Evolutionary conservation across 768 basidiomycete species (phyloP).

Genomic region (button mushroom (Agaricus bisporus)): DNA sequence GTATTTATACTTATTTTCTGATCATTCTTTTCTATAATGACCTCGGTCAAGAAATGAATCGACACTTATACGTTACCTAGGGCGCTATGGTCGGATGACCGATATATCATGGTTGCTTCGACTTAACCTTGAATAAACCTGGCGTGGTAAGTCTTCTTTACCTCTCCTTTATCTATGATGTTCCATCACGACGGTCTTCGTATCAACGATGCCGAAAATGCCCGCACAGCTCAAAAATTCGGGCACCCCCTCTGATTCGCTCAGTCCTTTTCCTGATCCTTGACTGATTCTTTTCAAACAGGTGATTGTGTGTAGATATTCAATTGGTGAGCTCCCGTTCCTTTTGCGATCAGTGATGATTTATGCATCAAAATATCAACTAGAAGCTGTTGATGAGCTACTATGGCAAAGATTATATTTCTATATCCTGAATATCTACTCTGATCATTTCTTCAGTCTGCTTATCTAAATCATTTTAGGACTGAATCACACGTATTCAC

Average conservation of each 20-base stretch:
- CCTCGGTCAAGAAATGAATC: too few species aligned
- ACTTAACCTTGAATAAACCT: neutral
- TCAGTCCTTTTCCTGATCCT: slow-evolving; percentile 14
- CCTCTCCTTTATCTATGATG: slow-evolving; percentile 44
- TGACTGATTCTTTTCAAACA: neutral
- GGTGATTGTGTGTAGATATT: neutral
- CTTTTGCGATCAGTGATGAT: slow-evolving; percentile 33
- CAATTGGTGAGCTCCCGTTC: neutral
- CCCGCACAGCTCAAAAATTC: slow-evolving; percentile 86
- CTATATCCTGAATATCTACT: slow-evolving; percentile 26
- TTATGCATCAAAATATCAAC: slow-evolving; percentile 55
- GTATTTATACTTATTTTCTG: slow-evolving; percentile 60
- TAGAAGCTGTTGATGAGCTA: slow-evolving; percentile 86
- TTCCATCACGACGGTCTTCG: slow-evolving; percentile 92
- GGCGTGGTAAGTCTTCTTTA: slow-evolving; percentile 23
- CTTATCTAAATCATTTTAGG: neutral
- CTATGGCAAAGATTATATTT: slow-evolving; percentile 52
- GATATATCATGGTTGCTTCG: neutral
- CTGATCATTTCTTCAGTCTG: neutral
- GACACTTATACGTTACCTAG: neutral
- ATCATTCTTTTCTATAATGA: slow-evolving; percentile 18
- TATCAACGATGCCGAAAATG: slow-evolving; percentile 78
- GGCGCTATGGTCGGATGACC: neutral
- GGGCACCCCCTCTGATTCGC: slow-evolving; percentile 76
- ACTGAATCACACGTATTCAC: too few species aligned